These are phyloP conservation scores for Musa acuminata DNA, from an alignment of 176 grass and related monocot genomes.

Conservation along the genomic window DNA sequence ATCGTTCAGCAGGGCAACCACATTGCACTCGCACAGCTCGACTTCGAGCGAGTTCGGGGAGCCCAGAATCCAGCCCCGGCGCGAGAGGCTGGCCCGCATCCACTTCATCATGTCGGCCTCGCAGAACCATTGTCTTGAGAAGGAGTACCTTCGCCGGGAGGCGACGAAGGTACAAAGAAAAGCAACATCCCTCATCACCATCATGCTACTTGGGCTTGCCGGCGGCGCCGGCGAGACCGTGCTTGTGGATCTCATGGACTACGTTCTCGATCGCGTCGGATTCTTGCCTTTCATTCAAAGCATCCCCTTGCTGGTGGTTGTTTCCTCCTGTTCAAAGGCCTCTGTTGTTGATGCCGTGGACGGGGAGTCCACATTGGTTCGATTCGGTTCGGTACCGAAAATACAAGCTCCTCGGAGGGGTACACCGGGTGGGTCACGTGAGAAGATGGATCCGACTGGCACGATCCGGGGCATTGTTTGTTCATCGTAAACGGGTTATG, in stretches of 20 bases:
- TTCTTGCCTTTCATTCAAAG: slow-evolving; percentile 10
- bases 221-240: neutral
- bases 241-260: slow-evolving; percentile 23
- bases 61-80: slow-evolving; percentile 10
- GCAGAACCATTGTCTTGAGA: slow-evolving; percentile 6
- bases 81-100: neutral
- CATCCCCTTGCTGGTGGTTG: slow-evolving; percentile 9
- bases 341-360: too few relatives aligned
- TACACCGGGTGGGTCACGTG: too few relatives aligned
- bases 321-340: neutral
- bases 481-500: too few relatives aligned
- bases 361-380: too few relatives aligned
- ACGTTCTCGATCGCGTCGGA: slow-evolving; percentile 15
- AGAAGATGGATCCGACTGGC: too few relatives aligned
- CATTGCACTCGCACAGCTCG: slow-evolving; percentile 10
- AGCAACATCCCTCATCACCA: slow-evolving; percentile 14
- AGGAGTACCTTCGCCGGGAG: neutral
- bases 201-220: slow-evolving; percentile 18
- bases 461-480: too few relatives aligned
- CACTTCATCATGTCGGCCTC: neutral
- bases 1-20: slow-evolving; percentile 1
- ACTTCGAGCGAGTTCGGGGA: neutral
- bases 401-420: too few relatives aligned
- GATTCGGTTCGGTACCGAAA: too few relatives aligned
- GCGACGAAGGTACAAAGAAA: too few relatives aligned